Percentiles rank a stretch among this genome's conserved stretches.
These are phyloP conservation scores for Ampelomyces quisqualis DNA, from an alignment of 2,329 filamentous ascomycete species.

Conservation along the genomic window DNA sequence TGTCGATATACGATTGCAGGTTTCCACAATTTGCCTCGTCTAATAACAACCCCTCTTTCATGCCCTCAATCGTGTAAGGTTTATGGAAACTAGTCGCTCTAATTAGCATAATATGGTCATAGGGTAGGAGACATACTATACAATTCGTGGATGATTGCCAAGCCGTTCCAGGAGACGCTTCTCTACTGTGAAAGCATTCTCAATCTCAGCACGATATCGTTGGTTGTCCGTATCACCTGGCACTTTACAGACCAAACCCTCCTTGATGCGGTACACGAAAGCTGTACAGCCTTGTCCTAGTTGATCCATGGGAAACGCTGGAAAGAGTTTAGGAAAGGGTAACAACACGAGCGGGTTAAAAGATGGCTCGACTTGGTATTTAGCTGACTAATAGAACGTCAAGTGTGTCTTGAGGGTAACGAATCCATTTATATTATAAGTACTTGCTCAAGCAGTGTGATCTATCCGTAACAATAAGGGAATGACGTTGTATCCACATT, in stretches of 20 bases:
- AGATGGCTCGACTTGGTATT: no score
- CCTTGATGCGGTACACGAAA: slow-evolving; percentile 4
- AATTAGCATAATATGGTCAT: slow-evolving; percentile 1
- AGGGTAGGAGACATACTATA: slow-evolving; percentile 3
- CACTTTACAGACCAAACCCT: slow-evolving; percentile 9
- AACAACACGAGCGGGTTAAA: no score
- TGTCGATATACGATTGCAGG: slow-evolving; percentile 12
- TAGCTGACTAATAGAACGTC: no score
- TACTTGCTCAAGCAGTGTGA: no score
- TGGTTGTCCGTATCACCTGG: neutral
- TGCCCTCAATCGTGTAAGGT: slow-evolving; percentile 5
- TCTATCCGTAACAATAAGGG: no score
- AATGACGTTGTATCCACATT: no score
- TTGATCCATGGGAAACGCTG: neutral
- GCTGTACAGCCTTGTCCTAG: slow-evolving; percentile 6
- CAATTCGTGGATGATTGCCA: slow-evolving; percentile 5
- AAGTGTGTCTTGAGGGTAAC: no score
- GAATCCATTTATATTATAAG: no score
- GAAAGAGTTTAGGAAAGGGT: neutral
- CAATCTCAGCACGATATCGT: neutral
- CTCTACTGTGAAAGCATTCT: slow-evolving; percentile 9
- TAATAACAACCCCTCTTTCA: slow-evolving; percentile 13
- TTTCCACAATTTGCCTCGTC: slow-evolving; percentile 11
- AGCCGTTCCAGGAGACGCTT: slow-evolving; percentile 5
- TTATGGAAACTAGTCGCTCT: slow-evolving; percentile 5